Evolutionary conservation across 2,329 filamentous ascomycete species (phyloP).

Genomic region (Coleophoma cylindrospora): DNA sequence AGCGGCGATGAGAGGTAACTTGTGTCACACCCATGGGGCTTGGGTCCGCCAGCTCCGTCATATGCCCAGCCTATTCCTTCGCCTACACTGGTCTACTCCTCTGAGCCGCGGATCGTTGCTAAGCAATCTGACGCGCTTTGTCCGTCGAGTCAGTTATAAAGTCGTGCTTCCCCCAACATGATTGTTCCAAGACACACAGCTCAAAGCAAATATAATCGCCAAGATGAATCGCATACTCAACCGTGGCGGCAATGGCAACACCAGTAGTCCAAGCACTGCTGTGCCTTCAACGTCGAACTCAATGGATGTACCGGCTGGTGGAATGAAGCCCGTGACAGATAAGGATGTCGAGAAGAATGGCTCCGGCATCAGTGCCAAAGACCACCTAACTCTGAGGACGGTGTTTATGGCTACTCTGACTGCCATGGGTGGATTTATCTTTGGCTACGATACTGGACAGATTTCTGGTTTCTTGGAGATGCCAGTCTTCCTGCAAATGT

Average conservation of each 20-base stretch:
- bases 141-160: not conserved
- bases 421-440: slow-evolving; percentile 26
- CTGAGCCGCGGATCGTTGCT: not conserved
- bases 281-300: not conserved
- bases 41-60: not conserved
- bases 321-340: not conserved
- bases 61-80: not conserved
- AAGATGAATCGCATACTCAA: not conserved
- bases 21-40: not conserved
- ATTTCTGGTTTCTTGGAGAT: slow-evolving; percentile 57
- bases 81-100: not conserved
- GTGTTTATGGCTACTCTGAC: slow-evolving; percentile 17
- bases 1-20: not conserved
- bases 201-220: not conserved
- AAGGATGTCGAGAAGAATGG: slow-evolving; percentile 1
- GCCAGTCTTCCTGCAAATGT: slow-evolving; percentile 49
- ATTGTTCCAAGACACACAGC: not conserved
- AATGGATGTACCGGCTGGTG: not conserved
- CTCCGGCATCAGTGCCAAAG: not conserved
- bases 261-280: not conserved
- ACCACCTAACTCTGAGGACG: slow-evolving; percentile 13
- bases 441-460: slow-evolving; percentile 28
- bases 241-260: not conserved
- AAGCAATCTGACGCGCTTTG: not conserved
- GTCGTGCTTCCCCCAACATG: not conserved